These are phyloP conservation scores for Ustilago cynodontis DNA, from an alignment of 1,284 basidiomycete genomes.

Conservation along the genomic window DNA sequence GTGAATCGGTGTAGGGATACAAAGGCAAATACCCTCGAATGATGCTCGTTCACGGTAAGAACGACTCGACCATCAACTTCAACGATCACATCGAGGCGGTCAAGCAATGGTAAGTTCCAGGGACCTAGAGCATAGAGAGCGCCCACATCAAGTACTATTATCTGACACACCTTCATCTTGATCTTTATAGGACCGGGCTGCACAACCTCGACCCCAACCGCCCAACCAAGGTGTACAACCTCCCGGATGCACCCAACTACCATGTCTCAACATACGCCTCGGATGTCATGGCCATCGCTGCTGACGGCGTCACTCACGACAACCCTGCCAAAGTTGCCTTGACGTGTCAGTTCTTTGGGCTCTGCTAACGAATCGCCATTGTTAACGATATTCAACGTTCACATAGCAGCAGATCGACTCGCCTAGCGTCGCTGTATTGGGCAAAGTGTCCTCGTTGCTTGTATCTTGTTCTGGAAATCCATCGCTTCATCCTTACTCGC, in stretches of 20 bases:
- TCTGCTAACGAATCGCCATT: slow-evolving; percentile 1
- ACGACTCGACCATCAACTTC: slow-evolving; percentile 23
- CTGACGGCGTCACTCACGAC: slow-evolving; percentile 26
- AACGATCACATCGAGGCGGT: slow-evolving; percentile 27
- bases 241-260: slow-evolving; percentile 18
- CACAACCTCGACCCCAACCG: slow-evolving; percentile 14
- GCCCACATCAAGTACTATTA: too few species aligned
- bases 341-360: slow-evolving; percentile 27
- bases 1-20: slow-evolving; percentile 10
- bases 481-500: too few species aligned
- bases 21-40: slow-evolving; percentile 15
- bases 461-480: too few species aligned
- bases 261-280: slow-evolving; percentile 17
- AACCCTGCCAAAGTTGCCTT: slow-evolving; percentile 23
- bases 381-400: too few species aligned
- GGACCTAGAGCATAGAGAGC: too few species aligned
- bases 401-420: too few species aligned
- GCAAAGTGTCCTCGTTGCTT: too few species aligned
- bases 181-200: neutral
- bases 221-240: slow-evolving; percentile 16
- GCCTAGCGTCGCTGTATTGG: too few species aligned
- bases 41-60: slow-evolving; percentile 32
- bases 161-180: too few species aligned
- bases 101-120: slow-evolving; percentile 24
- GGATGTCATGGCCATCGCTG: slow-evolving; percentile 21